Conservation (phyloP, 106 monocot species). For the Hemerocallis citrina region DNA sequence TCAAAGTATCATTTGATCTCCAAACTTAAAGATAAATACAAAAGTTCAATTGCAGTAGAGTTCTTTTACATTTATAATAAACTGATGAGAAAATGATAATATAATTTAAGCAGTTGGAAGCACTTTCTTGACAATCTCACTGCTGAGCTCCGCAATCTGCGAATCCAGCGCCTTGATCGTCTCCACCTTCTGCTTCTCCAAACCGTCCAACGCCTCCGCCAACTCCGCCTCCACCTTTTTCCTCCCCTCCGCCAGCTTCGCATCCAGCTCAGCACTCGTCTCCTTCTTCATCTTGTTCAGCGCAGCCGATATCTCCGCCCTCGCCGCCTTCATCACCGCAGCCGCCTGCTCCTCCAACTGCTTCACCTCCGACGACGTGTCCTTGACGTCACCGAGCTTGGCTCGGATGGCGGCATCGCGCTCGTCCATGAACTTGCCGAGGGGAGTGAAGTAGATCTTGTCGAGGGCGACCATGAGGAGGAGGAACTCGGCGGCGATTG, state of each 20-base stretch:
- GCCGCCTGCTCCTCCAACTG: conserved; percentile 80
- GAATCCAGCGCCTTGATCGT: conserved; percentile 69
- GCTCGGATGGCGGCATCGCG: conserved; percentile 71
- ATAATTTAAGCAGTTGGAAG: conserved; percentile 53
- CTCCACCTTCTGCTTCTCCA: conserved; percentile 87
- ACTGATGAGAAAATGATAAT: no score
- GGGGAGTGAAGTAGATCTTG: conserved; percentile 93
- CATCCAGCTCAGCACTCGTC: conserved; percentile 67
- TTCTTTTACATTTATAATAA: no score
- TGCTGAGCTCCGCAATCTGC: conserved; percentile 75
- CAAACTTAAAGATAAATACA: no score
- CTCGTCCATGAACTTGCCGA: conserved; percentile 95
- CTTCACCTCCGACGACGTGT: conserved; percentile 85
- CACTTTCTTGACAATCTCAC: conserved; percentile 88
- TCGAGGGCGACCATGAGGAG: conserved; percentile 92
- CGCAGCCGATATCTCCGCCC: conserved; percentile 88
- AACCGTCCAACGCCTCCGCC: conserved; percentile 46
- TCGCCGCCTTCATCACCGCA: conserved; percentile 82
- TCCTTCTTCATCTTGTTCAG: conserved; percentile 98
- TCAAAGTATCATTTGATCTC: no score
- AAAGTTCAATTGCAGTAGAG: no score
- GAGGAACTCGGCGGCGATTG: conserved; percentile 82
- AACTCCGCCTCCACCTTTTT: conserved; percentile 78
- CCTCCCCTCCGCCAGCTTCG: conserved; percentile 58
- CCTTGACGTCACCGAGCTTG: conserved; percentile 81